phyloP scores from a whole-genome alignment of 2,329 filamentous ascomycete genomes.

The Aspergillus spinulosporus region DNA sequence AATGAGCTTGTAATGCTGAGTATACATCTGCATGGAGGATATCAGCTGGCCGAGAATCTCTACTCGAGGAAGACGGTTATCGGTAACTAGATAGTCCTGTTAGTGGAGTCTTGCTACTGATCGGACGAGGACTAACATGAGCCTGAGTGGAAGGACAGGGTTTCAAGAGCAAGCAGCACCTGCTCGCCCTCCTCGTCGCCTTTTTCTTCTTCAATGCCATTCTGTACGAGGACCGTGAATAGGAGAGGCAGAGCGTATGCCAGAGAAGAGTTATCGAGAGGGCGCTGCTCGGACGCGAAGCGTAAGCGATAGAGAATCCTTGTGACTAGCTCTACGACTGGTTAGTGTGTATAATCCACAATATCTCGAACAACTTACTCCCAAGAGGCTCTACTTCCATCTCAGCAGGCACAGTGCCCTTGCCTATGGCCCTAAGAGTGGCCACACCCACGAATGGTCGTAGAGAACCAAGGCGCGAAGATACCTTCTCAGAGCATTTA shows the following conservation, averaged over 20 bases:
- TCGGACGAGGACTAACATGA: conserved; percentile 54
- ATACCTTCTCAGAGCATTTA: conserved; percentile 72
- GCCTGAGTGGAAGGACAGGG: conserved; percentile 84
- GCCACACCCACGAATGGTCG: conserved; percentile 85
- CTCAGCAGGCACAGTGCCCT: conserved; percentile 69
- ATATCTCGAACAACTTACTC: conserved; percentile 41
- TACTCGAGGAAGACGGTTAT: conserved; percentile 72
- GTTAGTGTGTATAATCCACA: conserved; percentile 17
- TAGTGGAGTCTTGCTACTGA: background rate
- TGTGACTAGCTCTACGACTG: conserved; percentile 63
- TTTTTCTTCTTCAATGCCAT: conserved; percentile 66
- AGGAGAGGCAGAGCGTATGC: conserved; percentile 84
- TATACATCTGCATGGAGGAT: conserved; percentile 80
- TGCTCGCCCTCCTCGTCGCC: conserved; percentile 85
- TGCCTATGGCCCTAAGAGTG: conserved; percentile 74
- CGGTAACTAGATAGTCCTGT: conserved; percentile 48
- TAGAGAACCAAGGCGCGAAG: conserved; percentile 71
- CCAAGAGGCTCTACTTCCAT: conserved; percentile 79
- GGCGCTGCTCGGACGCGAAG: conserved; percentile 89
- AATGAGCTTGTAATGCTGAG: conserved; percentile 90
- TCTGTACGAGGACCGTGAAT: conserved; percentile 73
- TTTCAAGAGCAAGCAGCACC: conserved; percentile 81
- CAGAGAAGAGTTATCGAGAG: conserved; percentile 83
- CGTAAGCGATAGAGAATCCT: conserved; percentile 86
- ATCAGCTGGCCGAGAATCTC: conserved; percentile 73